Percentiles rank a stretch among this genome's conserved stretches.
Evolutionary conservation across 352 stramenopile species (phyloP).

Genomic region (Blastocystis sp.): DNA sequence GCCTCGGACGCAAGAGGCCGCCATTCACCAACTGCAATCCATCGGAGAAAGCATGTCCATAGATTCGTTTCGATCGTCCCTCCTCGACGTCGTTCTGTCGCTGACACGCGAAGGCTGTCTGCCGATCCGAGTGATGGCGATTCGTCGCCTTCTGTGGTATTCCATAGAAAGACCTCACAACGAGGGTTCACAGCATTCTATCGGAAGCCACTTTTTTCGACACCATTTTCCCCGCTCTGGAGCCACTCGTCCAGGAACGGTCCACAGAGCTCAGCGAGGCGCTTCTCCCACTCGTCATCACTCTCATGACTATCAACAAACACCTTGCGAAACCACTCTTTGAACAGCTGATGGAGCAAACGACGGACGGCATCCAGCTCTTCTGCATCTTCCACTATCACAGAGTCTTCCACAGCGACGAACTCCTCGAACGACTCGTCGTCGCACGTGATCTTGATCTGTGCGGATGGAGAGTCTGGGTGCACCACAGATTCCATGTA

Average conservation of each 20-base stretch:
- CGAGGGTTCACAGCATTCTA: not conserved
- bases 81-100: not conserved
- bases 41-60: not conserved
- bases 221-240: not conserved
- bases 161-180: not conserved
- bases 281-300: not conserved
- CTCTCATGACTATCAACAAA: not conserved
- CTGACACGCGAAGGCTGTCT: not conserved
- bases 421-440: not conserved
- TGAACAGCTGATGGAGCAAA: not conserved
- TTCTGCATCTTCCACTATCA: slow-evolving; percentile 19
- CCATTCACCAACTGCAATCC: not conserved
- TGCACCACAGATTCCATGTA: not conserved
- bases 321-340: not conserved
- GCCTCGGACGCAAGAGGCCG: not conserved
- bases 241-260: not conserved
- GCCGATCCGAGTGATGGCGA: not conserved
- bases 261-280: not conserved
- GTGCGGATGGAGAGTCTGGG: not conserved
- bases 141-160: not conserved
- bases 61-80: not conserved
- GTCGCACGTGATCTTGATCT: not conserved
- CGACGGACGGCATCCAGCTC: not conserved
- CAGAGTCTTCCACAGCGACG: not conserved
- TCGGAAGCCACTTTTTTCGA: not conserved